Percentiles rank a stretch among this genome's conserved stretches.
phyloP scores from a whole-genome alignment of 106 monocot species.

The Acorus gramineus region DNA sequence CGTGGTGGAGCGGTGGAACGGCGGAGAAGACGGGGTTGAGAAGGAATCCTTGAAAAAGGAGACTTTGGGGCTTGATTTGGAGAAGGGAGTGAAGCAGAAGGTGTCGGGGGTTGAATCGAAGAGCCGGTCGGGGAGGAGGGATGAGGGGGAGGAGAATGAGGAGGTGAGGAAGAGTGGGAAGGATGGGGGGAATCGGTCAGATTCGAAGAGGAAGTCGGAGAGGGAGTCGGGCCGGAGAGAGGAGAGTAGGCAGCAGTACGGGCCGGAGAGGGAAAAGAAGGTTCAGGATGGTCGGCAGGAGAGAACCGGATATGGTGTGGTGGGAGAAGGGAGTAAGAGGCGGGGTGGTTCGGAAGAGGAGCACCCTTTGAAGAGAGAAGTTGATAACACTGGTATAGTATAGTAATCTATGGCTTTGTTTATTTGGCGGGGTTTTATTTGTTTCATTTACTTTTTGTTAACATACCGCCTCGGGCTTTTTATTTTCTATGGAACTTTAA shows the following conservation, averaged over 20 bases:
- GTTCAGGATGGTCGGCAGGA: slow-evolving; percentile 18
- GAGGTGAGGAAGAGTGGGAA: slow-evolving; percentile 33
- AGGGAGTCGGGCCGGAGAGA: slow-evolving; percentile 47
- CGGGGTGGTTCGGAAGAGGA: slow-evolving; percentile 15
- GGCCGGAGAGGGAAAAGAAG: slow-evolving; percentile 4
- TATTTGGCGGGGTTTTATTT: too few relatives aligned
- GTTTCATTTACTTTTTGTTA: too few relatives aligned
- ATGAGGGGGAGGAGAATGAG: too few relatives aligned
- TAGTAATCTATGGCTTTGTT: neutral
- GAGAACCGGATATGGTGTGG: slow-evolving; percentile 12
- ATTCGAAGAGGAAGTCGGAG: slow-evolving; percentile 31
- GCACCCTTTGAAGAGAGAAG: slow-evolving; percentile 11
- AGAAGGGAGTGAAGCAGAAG: slow-evolving; percentile 35
- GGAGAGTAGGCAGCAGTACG: slow-evolving; percentile 15
- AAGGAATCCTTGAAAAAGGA: slow-evolving; percentile 27
- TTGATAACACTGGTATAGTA: slow-evolving; percentile 21
- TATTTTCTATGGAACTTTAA: too few relatives aligned
- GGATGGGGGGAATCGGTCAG: slow-evolving; percentile 11
- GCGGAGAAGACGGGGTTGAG: slow-evolving; percentile 26
- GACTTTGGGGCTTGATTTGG: slow-evolving; percentile 28
- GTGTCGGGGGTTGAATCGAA: slow-evolving; percentile 12
- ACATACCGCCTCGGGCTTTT: too few relatives aligned
- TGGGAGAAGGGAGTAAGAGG: slow-evolving; percentile 5
- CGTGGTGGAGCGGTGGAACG: slow-evolving; percentile 42
- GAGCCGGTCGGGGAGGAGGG: too few relatives aligned